Base-by-base conservation (phyloP, 2,329 filamentous ascomycete genomes). In the Hypoxylon sp. region DNA sequence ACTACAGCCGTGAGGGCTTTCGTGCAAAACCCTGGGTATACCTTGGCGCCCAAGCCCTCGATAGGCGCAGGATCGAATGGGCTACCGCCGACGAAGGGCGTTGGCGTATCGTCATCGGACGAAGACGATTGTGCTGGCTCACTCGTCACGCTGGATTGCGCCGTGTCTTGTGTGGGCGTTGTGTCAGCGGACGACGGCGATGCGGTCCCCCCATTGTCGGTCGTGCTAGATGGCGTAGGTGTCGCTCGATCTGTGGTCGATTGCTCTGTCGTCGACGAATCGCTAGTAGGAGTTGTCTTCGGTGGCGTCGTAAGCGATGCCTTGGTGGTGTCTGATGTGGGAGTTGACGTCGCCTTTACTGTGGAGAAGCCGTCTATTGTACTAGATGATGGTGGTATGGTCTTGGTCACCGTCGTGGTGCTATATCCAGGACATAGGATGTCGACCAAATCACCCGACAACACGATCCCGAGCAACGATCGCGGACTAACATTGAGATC, bases 401-500 rank as follows among this genome's bases (percentile, higher is more conserved):
- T 74, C 49, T 59, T 63, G 9, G 68, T 73, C 30, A 71, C 61
- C 18, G 72, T 70, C 24, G 71, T 72, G n/a, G 64, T 45, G 18
- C 65, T 49, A 28, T 63, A 62, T 11, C 66, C 64, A 20, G 74
- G 72, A 50, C 74, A 75, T 33, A 75, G 46, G 1, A 68, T 64
- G 54, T 69, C 64, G 11, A 75, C 53, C 20, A 75, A 59, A 22
- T 54, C 60, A 53, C 74, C 72, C 51, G 63, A 64, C 20, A 75
- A 53, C 16, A 71, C 61, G 26, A 74, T 55, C 12, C 73, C 73
- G 6, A 75, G 62, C 7, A 75, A 57, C 32, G 73, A 74, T 24
- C 38, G 58, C 4, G 57, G 30, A 33, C 69, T 70, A 45, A 74
- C 67, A 18, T 68, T 63, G 11, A 74, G 36, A 26, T 66, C 64